Percentiles rank a stretch among this genome's conserved stretches.
Evolutionary conservation across 768 basidiomycete genomes (phyloP).

Genomic region (Piloderma croceum): DNA sequence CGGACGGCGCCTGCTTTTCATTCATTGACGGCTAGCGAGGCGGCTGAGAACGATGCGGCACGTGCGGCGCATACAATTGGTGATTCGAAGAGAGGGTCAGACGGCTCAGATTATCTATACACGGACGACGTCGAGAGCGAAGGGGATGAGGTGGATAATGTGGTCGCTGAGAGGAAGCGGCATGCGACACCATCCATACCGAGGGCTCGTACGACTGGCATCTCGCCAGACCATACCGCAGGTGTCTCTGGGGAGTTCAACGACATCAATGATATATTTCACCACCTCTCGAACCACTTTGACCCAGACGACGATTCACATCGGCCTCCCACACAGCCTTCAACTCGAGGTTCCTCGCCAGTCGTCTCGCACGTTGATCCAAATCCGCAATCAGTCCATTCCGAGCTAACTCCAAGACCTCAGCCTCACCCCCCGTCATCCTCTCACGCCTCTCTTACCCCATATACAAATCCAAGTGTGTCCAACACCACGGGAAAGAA

Average conservation of each 20-base stretch:
- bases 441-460: slow-evolving; percentile 39
- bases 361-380: slow-evolving; percentile 41
- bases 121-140: slow-evolving; percentile 43
- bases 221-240: slow-evolving; percentile 31
- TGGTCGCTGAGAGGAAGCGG: slow-evolving; percentile 2
- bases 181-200: slow-evolving; percentile 8
- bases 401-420: slow-evolving; percentile 32
- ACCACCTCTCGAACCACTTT: slow-evolving; percentile 66
- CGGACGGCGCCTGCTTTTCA: slow-evolving; percentile 75
- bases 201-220: slow-evolving; percentile 21
- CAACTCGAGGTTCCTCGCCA: slow-evolving; percentile 44
- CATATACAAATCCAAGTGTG: too few relatives aligned
- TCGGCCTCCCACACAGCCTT: slow-evolving; percentile 32
- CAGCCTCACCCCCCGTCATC: slow-evolving; percentile 29
- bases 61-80: slow-evolving; percentile 24
- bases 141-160: slow-evolving; percentile 22
- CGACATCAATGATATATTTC: slow-evolving; percentile 73
- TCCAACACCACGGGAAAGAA: slow-evolving; percentile 18
- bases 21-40: slow-evolving; percentile 59
- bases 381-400: slow-evolving; percentile 3
- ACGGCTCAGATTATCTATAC: slow-evolving; percentile 54
- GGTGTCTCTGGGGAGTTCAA: slow-evolving; percentile 48
- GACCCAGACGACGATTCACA: slow-evolving; percentile 48
- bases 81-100: slow-evolving; percentile 36
- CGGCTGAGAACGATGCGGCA: slow-evolving; percentile 25